Conservation (phyloP, 116 monocot species). For the Iris pallida region DNA sequence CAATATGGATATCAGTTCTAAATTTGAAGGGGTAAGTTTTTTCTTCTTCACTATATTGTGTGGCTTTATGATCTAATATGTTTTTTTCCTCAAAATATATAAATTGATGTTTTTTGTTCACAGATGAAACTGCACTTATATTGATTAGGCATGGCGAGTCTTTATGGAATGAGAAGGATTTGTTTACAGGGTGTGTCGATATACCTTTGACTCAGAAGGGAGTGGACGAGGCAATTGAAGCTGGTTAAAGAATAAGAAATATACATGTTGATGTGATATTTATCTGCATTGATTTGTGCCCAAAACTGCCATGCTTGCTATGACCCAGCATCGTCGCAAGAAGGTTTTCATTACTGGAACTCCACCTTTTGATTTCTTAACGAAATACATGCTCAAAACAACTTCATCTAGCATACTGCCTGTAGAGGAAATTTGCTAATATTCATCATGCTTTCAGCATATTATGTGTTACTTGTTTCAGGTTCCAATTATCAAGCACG, state of each 20-base stretch:
- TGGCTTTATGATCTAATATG: background rate
- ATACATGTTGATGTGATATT: constrained; percentile 92
- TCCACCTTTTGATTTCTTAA: background rate
- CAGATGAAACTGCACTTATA: constrained; percentile 96
- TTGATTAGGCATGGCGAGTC: constrained; percentile 95
- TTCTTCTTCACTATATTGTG: background rate
- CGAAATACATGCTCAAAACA: too few species aligned
- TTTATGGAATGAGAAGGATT: constrained; percentile 96
- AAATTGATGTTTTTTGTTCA: constrained; percentile 4
- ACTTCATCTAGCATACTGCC: too few species aligned
- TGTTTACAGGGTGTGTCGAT: constrained; percentile 99
- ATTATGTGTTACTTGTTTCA: constrained; percentile 20
- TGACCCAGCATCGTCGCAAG: constrained; percentile 94
- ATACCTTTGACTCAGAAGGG: constrained; percentile 91
- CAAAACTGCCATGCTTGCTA: constrained; percentile 99
- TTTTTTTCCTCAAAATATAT: background rate
- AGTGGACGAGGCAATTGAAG: constrained; percentile 97
- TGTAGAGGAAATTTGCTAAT: too few species aligned
- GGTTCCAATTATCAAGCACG: constrained; percentile 87
- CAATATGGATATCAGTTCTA: background rate
- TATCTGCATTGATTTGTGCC: constrained; percentile 84
- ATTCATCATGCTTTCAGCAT: background rate
- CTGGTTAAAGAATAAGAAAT: constrained; percentile 84
- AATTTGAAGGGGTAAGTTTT: background rate
- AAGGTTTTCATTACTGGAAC: constrained; percentile 40